Evolutionary conservation across 495 filamentous ascomycete genomes (phyloP), one percentile per base, ranked within the genome.

Genomic region (Neohortaea acidophila): DNA sequence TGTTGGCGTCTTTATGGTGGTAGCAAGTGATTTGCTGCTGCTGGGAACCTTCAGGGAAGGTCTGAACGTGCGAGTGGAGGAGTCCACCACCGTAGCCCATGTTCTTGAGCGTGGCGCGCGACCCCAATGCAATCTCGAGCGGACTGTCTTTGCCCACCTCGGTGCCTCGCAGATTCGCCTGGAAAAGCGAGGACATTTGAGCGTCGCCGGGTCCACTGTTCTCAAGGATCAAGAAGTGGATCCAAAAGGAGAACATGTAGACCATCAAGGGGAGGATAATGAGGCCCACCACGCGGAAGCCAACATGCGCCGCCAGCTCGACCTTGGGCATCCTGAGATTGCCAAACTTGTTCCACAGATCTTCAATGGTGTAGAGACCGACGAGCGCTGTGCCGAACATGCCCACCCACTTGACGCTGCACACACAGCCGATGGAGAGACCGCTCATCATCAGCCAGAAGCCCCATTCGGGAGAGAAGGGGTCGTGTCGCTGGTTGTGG

Each of bases 21-120:
- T 97, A 97, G 63, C 89, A 97, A 21, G 89, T 97, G 38, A 97
- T 79, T 59, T 97, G 89, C 52, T 97, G 91, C 59, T 97, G 89
- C 5, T 59, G 59, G 11, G 91, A 96, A 21, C 89, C 89, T 59
- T 97, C 91, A 0, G 89, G 89, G 51, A 81, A 97, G 11, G 87
- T 83, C 59, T 97, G 89, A 46, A 96, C 75, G 64, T 96, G 91
- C 24, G 84, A 93, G 62, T 97, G 89, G 35, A 97, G 73, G n/a
- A 97, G 73, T 47, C 89, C 89, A 54, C 89, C 89, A 36, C 89
- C 89, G 50, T 97, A 97, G 3, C 89, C 89, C 89, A 96, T 96
- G 55, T 97, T 97, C 65, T 97, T 97, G 24, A 97, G 64, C 1
- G 89, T 97, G 8, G 80, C 84, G 30, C 81, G 73, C 20, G 89